A percentile compares a stretch with the other conserved stretches of the same genome.
Conservation (phyloP, 2,329 filamentous ascomycete species). For the Aspergillus spinulosporus region DNA sequence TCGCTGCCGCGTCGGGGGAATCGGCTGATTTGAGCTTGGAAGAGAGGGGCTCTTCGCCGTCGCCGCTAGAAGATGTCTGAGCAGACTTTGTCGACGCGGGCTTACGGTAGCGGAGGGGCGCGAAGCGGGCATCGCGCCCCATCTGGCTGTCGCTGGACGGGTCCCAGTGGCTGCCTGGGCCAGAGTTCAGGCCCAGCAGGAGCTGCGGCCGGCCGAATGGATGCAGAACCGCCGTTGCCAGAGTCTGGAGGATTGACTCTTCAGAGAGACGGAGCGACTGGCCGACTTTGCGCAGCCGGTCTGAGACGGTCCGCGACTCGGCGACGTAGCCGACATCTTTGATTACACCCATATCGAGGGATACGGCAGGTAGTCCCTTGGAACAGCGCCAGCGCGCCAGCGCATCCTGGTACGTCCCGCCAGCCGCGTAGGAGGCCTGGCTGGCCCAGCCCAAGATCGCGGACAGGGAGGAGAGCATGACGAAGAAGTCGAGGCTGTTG, state of each 20-base stretch:
- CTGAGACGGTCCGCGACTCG: conserved; percentile 15
- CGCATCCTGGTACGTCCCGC: conserved; percentile 42
- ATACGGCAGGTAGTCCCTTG: conserved; percentile 20
- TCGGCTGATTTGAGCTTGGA: neutral
- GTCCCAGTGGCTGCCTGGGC: neutral
- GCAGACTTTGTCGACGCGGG: neutral
- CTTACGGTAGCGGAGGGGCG: neutral
- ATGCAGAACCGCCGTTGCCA: neutral
- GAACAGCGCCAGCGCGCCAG: conserved; percentile 28
- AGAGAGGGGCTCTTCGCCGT: neutral
- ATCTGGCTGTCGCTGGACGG: neutral
- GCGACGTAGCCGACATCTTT: conserved; percentile 36
- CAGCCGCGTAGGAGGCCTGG: conserved; percentile 48
- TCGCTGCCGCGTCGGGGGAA: neutral
- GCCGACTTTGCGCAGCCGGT: neutral
- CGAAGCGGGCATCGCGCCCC: neutral
- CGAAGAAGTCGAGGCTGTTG: conserved; percentile 44
- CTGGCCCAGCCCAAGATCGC: conserved; percentile 48
- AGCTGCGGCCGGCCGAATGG: neutral
- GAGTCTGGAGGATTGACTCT: neutral
- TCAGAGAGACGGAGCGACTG: neutral
- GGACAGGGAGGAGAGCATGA: conserved; percentile 45
- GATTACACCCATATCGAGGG: conserved; percentile 34
- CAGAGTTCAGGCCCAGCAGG: neutral
- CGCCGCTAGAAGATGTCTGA: no score